Conservation (phyloP, 257 asterid species). For the Ilex asprella region DNA sequence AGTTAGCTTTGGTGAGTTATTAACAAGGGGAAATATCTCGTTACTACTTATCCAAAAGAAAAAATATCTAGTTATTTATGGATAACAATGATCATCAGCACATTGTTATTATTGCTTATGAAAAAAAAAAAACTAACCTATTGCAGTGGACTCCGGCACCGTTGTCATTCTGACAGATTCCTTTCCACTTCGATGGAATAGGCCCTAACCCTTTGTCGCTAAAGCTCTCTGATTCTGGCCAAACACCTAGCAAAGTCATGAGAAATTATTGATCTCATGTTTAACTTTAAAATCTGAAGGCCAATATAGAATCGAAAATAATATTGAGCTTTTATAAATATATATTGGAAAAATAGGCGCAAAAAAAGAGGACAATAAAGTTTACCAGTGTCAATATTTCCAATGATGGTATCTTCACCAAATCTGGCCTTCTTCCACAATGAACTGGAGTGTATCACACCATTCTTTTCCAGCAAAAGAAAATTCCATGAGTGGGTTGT, state of each 20-base stretch:
- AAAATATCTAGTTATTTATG: no score
- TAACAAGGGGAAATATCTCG: no score
- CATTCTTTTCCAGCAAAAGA: conserved; percentile 39
- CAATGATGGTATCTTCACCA: conserved; percentile 61
- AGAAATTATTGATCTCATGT: neutral
- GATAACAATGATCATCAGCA: no score
- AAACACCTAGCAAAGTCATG: conserved; percentile 42
- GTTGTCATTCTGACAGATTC: conserved; percentile 38
- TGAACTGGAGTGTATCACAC: conserved; percentile 26
- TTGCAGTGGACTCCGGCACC: conserved; percentile 40
- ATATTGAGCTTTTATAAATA: no score
- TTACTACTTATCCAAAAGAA: no score
- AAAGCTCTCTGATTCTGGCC: conserved; percentile 87
- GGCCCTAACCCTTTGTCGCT: conserved; percentile 56
- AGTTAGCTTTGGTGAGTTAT: no score
- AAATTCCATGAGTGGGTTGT: conserved; percentile 83
- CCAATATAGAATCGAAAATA: neutral
- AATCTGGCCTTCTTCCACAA: conserved; percentile 54
- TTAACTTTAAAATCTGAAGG: conserved; percentile 6
- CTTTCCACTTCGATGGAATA: conserved; percentile 75
- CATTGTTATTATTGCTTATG: neutral
- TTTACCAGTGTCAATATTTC: conserved; percentile 58
- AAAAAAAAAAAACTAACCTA: conserved; percentile 23
- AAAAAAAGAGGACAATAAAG: no score
- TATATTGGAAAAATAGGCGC: no score